Evolutionary conservation across 352 stramenopile species (phyloP).

Genomic region (Phytophthora fragariae): DNA sequence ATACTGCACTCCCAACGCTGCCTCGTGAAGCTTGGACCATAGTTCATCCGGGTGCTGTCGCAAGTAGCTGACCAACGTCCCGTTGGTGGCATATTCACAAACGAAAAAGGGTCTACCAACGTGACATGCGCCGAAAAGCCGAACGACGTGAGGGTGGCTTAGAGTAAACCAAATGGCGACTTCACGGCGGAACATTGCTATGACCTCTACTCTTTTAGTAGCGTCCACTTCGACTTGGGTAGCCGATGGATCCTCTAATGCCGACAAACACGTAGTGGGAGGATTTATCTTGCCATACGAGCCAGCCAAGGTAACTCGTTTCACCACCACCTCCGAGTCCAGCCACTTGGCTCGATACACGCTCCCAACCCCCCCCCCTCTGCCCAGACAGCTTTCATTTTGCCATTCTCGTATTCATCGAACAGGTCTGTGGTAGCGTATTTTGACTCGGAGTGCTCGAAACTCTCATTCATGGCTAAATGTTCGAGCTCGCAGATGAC

Average conservation of each 20-base stretch:
- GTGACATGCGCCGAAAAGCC: not conserved
- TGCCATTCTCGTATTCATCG: not conserved
- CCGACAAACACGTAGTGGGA: not conserved
- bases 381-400: not conserved
- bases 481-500: not conserved
- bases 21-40: not conserved
- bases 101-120: not conserved
- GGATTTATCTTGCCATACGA: not conserved
- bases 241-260: not conserved
- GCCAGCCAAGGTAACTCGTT: not conserved
- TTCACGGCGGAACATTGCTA: not conserved
- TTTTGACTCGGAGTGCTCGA: not conserved
- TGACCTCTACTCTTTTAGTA: not conserved
- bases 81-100: not conserved
- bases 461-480: not conserved
- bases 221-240: not conserved
- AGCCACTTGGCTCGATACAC: not conserved
- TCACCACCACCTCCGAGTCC: not conserved
- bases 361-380: not conserved
- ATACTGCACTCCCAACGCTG: constrained; percentile 2
- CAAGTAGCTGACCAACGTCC: not conserved
- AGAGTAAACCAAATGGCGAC: not conserved
- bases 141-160: not conserved
- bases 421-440: not conserved
- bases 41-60: not conserved